These are phyloP conservation scores for Jatropha podagrica DNA, from an alignment of 441 rosid species.

Conservation along the genomic window DNA sequence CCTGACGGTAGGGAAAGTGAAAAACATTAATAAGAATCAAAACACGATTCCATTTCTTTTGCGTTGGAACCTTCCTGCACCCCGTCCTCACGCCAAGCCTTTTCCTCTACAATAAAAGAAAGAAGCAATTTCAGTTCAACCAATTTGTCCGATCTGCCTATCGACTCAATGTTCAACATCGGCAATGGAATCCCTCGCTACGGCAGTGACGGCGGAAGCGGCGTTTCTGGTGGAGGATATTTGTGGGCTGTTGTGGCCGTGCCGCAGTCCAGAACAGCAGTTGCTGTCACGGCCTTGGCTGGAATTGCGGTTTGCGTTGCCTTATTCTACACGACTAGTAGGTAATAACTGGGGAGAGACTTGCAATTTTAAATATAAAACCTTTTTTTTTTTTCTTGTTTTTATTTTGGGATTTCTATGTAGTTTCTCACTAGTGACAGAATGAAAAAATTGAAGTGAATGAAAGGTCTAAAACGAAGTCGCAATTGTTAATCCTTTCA, in stretches of 20 bases:
- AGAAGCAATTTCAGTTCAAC: slow-evolving; percentile 10
- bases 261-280: slow-evolving; percentile 24
- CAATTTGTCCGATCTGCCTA: slow-evolving; percentile 6
- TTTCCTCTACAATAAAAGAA: neutral
- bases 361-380: neutral
- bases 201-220: slow-evolving; percentile 27
- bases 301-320: slow-evolving; percentile 36
- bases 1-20: too few relatives aligned
- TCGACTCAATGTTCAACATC: slow-evolving; percentile 31
- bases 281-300: slow-evolving; percentile 37
- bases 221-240: slow-evolving; percentile 26
- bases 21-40: too few relatives aligned
- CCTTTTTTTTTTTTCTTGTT: neutral
- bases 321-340: slow-evolving; percentile 34
- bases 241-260: slow-evolving; percentile 29
- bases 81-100: neutral
- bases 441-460: slow-evolving; percentile 31
- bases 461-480: slow-evolving; percentile 82
- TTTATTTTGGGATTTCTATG: neutral
- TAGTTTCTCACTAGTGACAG: neutral
- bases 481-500: slow-evolving; percentile 65
- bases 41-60: too few relatives aligned
- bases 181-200: slow-evolving; percentile 23
- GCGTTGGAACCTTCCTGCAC: neutral
- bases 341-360: slow-evolving; percentile 31